Percentiles rank a stretch among this genome's conserved stretches.
Evolutionary conservation across 306 rosid species (phyloP).

Genomic region (Casuarina cunninghamiana): DNA sequence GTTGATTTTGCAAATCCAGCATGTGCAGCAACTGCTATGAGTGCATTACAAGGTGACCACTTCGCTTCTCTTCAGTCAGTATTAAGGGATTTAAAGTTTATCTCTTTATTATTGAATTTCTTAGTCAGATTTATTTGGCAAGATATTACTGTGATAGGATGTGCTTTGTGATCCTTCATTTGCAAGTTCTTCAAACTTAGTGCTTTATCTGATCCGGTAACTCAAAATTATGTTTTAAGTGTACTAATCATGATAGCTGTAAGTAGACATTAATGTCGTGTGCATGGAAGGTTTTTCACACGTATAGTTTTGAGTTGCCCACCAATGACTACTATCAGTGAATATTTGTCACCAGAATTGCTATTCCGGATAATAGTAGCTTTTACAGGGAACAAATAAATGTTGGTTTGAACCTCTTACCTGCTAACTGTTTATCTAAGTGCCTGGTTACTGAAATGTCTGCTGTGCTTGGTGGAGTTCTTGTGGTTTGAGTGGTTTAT

Average conservation of each 20-base stretch:
- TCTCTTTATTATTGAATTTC: constrained; percentile 6
- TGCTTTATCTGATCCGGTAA: not conserved
- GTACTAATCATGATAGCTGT: not conserved
- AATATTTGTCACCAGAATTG: not conserved
- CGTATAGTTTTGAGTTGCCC: not conserved
- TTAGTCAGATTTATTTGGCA: not conserved
- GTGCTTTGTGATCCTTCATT: not conserved
- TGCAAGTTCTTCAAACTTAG: not conserved
- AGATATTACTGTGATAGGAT: not conserved
- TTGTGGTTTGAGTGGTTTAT: not conserved
- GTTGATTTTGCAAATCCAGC: constrained; percentile 88
- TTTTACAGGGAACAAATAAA: not conserved
- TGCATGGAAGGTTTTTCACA: not conserved
- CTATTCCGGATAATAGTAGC: not conserved
- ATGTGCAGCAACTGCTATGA: constrained; percentile 89
- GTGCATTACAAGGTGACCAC: constrained; percentile 80
- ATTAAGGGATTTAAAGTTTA: constrained; percentile 1
- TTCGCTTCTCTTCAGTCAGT: constrained; percentile 16
- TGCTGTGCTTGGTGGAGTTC: not conserved
- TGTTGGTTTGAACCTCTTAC: not conserved
- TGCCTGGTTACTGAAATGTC: not conserved
- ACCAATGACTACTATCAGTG: not conserved
- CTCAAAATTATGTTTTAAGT: not conserved
- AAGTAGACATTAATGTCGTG: not conserved
- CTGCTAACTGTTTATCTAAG: not conserved